phyloP scores from a whole-genome alignment of 2,329 filamentous ascomycete species.

The Xylariaceae sp. region DNA sequence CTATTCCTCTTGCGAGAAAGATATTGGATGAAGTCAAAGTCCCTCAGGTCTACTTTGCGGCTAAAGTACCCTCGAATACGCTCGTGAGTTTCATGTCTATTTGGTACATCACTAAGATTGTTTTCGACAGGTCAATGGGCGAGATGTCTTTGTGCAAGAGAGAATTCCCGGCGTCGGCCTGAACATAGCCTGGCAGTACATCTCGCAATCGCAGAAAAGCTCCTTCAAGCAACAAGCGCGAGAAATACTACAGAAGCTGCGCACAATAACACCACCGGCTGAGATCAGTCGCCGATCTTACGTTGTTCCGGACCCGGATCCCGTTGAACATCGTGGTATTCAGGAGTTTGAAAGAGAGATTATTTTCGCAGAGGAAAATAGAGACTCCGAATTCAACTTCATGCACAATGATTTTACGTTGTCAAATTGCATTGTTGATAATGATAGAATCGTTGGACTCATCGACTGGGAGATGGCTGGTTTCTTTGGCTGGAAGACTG shows the following conservation, averaged over 20 bases:
- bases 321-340: slow-evolving; percentile 8
- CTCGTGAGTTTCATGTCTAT: too few species aligned
- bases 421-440: slow-evolving; percentile 33
- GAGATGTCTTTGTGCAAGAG: slow-evolving; percentile 26
- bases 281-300: slow-evolving; percentile 1
- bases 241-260: slow-evolving; percentile 19
- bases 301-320: slow-evolving; percentile 16
- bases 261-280: slow-evolving; percentile 1
- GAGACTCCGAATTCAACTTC: slow-evolving; percentile 25
- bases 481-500: slow-evolving; percentile 21
- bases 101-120: background rate
- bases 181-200: slow-evolving; percentile 30
- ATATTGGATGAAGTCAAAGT: slow-evolving; percentile 24
- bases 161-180: slow-evolving; percentile 29
- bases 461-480: slow-evolving; percentile 33
- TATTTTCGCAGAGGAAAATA: slow-evolving; percentile 13
- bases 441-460: slow-evolving; percentile 30
- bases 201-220: slow-evolving; percentile 21
- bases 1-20: slow-evolving; percentile 15
- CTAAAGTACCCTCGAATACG: slow-evolving; percentile 21
- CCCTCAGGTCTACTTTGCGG: slow-evolving; percentile 25
- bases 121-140: slow-evolving; percentile 19
- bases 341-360: slow-evolving; percentile 14
- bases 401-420: slow-evolving; percentile 30
- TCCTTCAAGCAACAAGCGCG: slow-evolving; percentile 31